Percentiles rank a stretch among this genome's conserved stretches.
These are phyloP conservation scores for Hanseniaspora hatyaiensis DNA, from an alignment of 805 yeast genomes.

Conservation along the genomic window DNA sequence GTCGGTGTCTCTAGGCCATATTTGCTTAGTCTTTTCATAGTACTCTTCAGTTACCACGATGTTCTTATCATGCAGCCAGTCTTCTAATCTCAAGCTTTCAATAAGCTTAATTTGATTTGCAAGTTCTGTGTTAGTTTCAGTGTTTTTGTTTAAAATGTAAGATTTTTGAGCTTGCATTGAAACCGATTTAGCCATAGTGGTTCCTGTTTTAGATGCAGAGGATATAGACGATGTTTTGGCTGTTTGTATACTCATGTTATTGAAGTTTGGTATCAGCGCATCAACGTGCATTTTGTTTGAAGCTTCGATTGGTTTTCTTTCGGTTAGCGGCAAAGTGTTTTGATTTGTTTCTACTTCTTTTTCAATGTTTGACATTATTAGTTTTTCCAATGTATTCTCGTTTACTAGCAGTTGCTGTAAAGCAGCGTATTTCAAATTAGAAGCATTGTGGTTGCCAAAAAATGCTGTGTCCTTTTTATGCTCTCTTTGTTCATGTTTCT, in stretches of 20 bases:
- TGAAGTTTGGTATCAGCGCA: neutral
- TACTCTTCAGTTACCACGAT: slow-evolving; percentile 6
- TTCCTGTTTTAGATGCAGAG: neutral
- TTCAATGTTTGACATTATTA: neutral
- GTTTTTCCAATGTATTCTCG: neutral
- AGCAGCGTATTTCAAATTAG: slow-evolving; percentile 1
- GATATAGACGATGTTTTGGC: slow-evolving; percentile 4
- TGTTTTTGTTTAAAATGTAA: neutral
- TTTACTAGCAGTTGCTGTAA: neutral
- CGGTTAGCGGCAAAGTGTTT: neutral
- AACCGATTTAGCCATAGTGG: slow-evolving; percentile 3
- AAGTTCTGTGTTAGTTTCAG: neutral
- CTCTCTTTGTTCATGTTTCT: neutral
- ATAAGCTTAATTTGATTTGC: slow-evolving; percentile 7
- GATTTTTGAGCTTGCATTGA: slow-evolving; percentile 14
- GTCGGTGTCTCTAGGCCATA: slow-evolving; percentile 29
- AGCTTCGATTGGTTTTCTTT: neutral
- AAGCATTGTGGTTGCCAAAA: neutral
- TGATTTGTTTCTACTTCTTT: neutral
- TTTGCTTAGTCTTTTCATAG: slow-evolving; percentile 17
- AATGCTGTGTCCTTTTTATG: neutral
- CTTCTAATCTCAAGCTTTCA: slow-evolving; percentile 20
- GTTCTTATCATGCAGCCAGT: slow-evolving; percentile 10
- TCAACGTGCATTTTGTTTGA: too few relatives aligned
- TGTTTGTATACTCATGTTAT: neutral